These are phyloP conservation scores for Vaccinium darrowii DNA, from an alignment of 148 eudicot species.

Conservation along the genomic window DNA sequence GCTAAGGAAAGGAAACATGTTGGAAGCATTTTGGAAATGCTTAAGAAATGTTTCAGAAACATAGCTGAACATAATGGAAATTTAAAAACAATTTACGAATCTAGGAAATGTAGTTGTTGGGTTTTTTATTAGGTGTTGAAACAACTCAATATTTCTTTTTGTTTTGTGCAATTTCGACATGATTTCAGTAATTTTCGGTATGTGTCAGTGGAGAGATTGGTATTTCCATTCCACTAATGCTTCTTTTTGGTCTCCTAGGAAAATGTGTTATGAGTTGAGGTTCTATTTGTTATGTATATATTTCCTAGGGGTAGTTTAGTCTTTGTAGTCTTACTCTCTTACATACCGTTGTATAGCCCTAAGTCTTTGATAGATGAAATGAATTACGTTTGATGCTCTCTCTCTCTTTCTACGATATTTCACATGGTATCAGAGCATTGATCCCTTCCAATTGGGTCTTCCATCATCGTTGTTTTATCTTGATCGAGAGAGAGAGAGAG, in stretches of 20 bases:
- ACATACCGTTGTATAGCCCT: too few relatives aligned
- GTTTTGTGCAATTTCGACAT: background rate
- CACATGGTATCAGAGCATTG: too few relatives aligned
- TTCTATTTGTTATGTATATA: too few relatives aligned
- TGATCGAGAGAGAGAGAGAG: too few relatives aligned
- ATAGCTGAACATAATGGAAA: background rate
- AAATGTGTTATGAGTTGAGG: too few relatives aligned
- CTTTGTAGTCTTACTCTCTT: too few relatives aligned
- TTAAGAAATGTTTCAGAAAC: background rate
- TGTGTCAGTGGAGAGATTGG: background rate
- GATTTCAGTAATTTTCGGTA: background rate
- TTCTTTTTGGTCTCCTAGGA: background rate
- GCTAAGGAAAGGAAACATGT: background rate
- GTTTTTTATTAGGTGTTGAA: background rate
- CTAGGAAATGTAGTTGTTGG: background rate
- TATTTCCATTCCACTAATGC: background rate
- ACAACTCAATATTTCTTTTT: background rate
- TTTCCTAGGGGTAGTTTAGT: too few relatives aligned
- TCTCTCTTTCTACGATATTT: too few relatives aligned
- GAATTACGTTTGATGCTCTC: too few relatives aligned
- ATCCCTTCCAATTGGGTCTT: too few relatives aligned
- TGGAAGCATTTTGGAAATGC: background rate
- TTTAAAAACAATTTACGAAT: background rate
- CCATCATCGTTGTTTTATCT: too few relatives aligned
- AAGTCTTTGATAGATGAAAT: too few relatives aligned